Evolutionary conservation across 1,139 yeast genomes (phyloP).

Genomic region (Saccharomyces uvarum): DNA sequence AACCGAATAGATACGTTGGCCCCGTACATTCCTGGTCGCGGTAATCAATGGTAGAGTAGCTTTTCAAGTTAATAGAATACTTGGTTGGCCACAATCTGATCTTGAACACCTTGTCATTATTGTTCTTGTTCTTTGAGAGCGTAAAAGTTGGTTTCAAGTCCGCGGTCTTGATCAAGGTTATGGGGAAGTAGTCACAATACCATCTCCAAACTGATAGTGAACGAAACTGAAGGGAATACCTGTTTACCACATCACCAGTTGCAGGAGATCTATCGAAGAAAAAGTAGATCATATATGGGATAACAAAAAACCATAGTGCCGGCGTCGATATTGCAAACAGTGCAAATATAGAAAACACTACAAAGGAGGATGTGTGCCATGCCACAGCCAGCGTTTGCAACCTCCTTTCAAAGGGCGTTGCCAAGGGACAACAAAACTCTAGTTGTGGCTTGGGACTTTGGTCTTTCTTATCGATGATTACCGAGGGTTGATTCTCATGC

Average conservation of each 20-base stretch:
- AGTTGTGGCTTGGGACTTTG: background rate
- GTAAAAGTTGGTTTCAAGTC: slow-evolving; percentile 73
- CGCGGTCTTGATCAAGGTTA: slow-evolving; percentile 59
- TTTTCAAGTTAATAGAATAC: slow-evolving; percentile 5
- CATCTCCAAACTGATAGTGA: slow-evolving; percentile 59
- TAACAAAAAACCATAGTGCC: slow-evolving; percentile 56
- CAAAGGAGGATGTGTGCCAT: slow-evolving; percentile 72
- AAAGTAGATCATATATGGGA: slow-evolving; percentile 55
- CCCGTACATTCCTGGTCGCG: slow-evolving; percentile 37
- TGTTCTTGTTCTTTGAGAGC: slow-evolving; percentile 6
- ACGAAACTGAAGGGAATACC: slow-evolving; percentile 54
- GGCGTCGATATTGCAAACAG: slow-evolving; percentile 59
- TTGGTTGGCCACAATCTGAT: slow-evolving; percentile 13
- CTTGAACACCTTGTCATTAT: slow-evolving; percentile 12
- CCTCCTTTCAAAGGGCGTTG: slow-evolving; percentile 50
- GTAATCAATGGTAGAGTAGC: slow-evolving; percentile 11
- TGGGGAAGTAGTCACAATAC: slow-evolving; percentile 76
- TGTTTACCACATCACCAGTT: slow-evolving; percentile 57
- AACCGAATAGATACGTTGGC: slow-evolving; percentile 81
- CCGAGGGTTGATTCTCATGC: background rate
- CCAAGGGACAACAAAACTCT: slow-evolving; percentile 23
- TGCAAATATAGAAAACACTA: slow-evolving; percentile 48
- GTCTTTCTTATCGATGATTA: background rate
- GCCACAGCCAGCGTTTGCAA: slow-evolving; percentile 65
- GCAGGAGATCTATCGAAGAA: slow-evolving; percentile 56